phyloP scores from a whole-genome alignment of 495 filamentous ascomycete genomes.

The Penicillium salamii region DNA sequence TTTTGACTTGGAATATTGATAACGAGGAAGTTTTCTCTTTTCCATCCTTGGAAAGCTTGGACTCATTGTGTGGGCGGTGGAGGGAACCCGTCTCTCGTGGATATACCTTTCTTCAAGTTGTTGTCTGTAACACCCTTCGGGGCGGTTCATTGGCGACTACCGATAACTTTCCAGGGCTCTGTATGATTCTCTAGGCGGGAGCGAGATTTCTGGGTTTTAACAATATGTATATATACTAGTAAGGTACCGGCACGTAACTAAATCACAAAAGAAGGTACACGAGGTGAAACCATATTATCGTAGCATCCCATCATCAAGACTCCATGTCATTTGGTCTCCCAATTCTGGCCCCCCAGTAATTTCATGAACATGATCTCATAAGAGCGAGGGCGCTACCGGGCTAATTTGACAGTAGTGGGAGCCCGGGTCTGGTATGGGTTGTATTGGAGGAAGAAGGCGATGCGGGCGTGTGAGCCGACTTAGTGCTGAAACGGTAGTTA shows the following conservation, averaged over 20 bases:
- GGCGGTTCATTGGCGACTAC: no score
- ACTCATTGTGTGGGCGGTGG: no score
- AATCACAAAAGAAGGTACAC: slow-evolving; percentile 16
- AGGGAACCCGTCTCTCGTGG: no score
- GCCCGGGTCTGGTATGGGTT: slow-evolving; percentile 24
- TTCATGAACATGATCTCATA: slow-evolving; percentile 4
- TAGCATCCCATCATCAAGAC: slow-evolving; percentile 18
- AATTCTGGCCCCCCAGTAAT: slow-evolving; percentile 5
- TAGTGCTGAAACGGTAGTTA: slow-evolving; percentile 28
- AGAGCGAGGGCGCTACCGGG: neutral
- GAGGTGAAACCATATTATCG: slow-evolving; percentile 4
- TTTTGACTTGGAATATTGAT: no score
- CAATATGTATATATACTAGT: no score
- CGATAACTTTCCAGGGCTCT: no score
- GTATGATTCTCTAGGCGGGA: no score
- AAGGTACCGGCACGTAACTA: neutral
- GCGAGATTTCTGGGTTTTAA: neutral
- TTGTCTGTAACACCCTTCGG: no score
- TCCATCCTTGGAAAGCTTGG: no score
- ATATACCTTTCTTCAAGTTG: no score
- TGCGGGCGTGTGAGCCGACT: slow-evolving; percentile 19
- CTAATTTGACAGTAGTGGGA: slow-evolving; percentile 27
- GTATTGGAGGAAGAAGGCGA: slow-evolving; percentile 25
- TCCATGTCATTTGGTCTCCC: slow-evolving; percentile 7
- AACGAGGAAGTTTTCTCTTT: no score